A percentile compares a stretch with the other conserved stretches of the same genome.
Conservation (phyloP, 208 protist species). For the Kentomonas sorsogonicus region DNA sequence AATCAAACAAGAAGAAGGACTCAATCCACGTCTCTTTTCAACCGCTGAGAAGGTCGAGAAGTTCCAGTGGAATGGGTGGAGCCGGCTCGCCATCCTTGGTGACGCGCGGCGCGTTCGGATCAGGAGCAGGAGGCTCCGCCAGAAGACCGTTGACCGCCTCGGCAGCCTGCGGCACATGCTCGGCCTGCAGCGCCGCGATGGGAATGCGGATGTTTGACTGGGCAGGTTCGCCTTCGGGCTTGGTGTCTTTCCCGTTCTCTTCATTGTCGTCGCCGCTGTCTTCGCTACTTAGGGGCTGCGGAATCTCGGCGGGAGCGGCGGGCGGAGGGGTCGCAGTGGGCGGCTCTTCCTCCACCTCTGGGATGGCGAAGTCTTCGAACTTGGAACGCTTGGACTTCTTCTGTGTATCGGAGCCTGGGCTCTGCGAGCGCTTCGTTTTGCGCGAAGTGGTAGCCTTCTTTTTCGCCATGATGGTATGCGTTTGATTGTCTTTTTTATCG, state of each 20-base stretch:
- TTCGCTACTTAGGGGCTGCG: slow-evolving; percentile 3
- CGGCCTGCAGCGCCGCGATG: slow-evolving; percentile 48
- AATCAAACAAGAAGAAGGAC: no score
- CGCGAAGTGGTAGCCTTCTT: not conserved
- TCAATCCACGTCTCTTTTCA: slow-evolving; percentile 10
- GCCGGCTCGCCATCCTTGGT: slow-evolving; percentile 60
- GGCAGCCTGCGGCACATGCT: slow-evolving; percentile 40
- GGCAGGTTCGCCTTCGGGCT: not conserved
- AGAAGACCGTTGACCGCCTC: slow-evolving; percentile 70
- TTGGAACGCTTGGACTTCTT: slow-evolving; percentile 14
- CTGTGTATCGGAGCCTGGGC: no score
- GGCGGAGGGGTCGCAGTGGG: not conserved
- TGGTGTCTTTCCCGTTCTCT: not conserved
- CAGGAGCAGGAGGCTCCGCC: slow-evolving; percentile 67
- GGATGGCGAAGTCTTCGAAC: slow-evolving; percentile 35
- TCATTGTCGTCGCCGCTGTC: not conserved
- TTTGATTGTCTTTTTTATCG: no score
- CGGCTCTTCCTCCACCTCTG: slow-evolving; percentile 11
- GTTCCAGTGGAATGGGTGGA: slow-evolving; percentile 63
- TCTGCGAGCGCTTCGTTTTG: no score
- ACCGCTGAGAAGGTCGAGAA: slow-evolving; percentile 71
- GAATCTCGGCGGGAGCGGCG: not conserved
- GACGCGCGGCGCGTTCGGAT: slow-evolving; percentile 37
- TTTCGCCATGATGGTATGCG: not conserved
- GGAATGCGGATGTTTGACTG: slow-evolving; percentile 35